These are phyloP conservation scores for Colletotrichum ledebouriae DNA, from an alignment of 2,329 filamentous ascomycete genomes.

Conservation along the genomic window DNA sequence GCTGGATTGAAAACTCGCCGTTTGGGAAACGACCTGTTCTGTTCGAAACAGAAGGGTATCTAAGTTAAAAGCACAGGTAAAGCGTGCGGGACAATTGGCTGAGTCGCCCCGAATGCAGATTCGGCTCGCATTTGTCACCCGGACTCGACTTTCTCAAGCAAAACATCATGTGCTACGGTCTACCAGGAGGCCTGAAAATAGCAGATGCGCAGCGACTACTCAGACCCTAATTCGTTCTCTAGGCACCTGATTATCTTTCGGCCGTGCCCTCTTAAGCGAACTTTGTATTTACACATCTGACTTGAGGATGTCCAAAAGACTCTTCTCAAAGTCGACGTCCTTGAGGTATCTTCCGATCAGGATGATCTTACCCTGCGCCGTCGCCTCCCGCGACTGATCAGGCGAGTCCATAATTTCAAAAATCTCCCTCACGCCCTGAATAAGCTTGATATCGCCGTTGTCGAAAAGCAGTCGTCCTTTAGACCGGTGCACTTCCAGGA, in stretches of 20 bases:
- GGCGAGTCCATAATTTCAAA: conserved; percentile 87
- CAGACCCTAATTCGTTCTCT: too few species aligned
- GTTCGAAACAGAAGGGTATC: too few species aligned
- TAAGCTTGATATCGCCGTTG: conserved; percentile 77
- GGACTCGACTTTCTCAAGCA: too few species aligned
- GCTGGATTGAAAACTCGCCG: too few species aligned
- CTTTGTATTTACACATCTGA: conserved; percentile 7
- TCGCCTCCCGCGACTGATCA: conserved; percentile 48
- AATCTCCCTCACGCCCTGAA: conserved; percentile 93
- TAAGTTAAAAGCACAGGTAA: too few species aligned
- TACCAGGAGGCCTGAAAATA: too few species aligned
- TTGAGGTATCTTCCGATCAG: conserved; percentile 71
- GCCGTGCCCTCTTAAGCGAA: not conserved
- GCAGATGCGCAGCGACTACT: too few species aligned
- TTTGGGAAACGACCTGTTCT: too few species aligned
- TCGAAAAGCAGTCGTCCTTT: conserved; percentile 82
- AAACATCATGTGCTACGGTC: too few species aligned
- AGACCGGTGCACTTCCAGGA: conserved; percentile 86
- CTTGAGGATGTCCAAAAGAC: conserved; percentile 46
- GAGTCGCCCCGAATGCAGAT: too few species aligned
- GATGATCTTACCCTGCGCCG: conserved; percentile 68
- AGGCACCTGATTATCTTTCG: not conserved
- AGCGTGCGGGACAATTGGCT: too few species aligned
- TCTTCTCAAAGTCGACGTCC: conserved; percentile 65
- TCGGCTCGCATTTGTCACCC: not conserved